Conservation (phyloP, 2,329 filamentous ascomycete genomes). For the Ceratocystis colombiana region DNA sequence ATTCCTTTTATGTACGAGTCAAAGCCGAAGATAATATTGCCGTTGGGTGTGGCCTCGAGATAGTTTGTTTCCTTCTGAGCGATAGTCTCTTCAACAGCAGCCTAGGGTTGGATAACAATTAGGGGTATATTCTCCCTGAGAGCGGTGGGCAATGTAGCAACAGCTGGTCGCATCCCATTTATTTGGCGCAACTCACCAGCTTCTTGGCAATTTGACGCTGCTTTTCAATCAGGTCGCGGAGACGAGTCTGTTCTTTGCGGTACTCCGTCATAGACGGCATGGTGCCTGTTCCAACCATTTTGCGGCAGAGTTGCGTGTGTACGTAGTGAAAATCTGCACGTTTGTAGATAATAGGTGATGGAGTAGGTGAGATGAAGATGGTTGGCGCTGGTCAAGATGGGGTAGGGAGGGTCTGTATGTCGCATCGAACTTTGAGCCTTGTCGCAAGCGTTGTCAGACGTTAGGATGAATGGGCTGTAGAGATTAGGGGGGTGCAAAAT, state of each 20-base stretch:
- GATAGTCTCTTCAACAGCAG: slow-evolving; percentile 63
- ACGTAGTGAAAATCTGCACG: neutral
- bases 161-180: too few species aligned
- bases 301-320: neutral
- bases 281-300: slow-evolving; percentile 27
- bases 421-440: slow-evolving; percentile 6
- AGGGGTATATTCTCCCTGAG: slow-evolving; percentile 29
- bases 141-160: slow-evolving; percentile 28
- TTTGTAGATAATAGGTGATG: neutral
- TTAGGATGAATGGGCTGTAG: neutral
- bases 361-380: neutral
- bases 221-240: slow-evolving; percentile 41
- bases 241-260: slow-evolving; percentile 41
- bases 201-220: slow-evolving; percentile 34
- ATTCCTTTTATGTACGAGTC: slow-evolving; percentile 95
- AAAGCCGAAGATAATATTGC: slow-evolving; percentile 96
- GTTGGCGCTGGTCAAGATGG: neutral
- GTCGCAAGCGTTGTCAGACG: neutral
- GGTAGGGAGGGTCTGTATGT: neutral
- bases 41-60: slow-evolving; percentile 76
- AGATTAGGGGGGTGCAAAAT: neutral
- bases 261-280: slow-evolving; percentile 39
- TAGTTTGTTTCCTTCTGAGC: slow-evolving; percentile 75
- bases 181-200: slow-evolving; percentile 31
- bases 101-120: slow-evolving; percentile 28